Base-by-base conservation (phyloP, 2,329 filamentous ascomycete genomes). In the Pseudogymnoascus sp. region DNA sequence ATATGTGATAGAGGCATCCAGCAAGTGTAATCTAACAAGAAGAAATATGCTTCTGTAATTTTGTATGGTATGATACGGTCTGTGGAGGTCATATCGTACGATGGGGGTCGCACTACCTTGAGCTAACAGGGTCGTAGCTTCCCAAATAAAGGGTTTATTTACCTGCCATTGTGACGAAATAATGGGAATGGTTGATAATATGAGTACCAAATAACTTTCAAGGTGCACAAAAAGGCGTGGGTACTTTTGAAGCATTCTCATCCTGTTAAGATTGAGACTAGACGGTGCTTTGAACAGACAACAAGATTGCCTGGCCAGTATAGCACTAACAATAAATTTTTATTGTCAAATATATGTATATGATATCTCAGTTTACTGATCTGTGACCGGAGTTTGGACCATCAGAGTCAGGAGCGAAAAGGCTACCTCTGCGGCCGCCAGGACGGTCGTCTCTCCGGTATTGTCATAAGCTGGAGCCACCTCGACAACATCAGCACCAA, bases 381-480 rank as follows among this genome's bases (percentile, higher is more conserved):
- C n/a, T 6, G 22, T 54, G 30, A 71, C 71, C 3, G 73, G 71
- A 34, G 67, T 70, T 43, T 60, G 57, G 16, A 62, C 77, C 77
- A 81, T 79, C 32, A 80, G 62, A 6, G 70, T 69, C 32, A 81
- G 67, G 37, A 80, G 64, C 8, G 77, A 77, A 47, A 76, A 73
- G 1, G 75, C 77, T 2, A 80, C 73, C 63, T 80, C 77, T 7
- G 78, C 76, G 25, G 78, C 78, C 34, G 78, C 77, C 20, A 81
- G 68, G 1, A 74, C 78, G 0, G 83, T 85, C 16, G 79, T 76
- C 70, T 86, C 82, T 0, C 82, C 83, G 62, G 79, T 74, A 35
- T 81, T 85, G 66, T 86, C 83, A 68, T 85, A 86, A 2, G 82
- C 77, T 1, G 83, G 83, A 25, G 82, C 79, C 28, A 86, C 82